A percentile compares a stretch with the other conserved stretches of the same genome.
phyloP scores from a whole-genome alignment of 129 eudicot genomes.

The Smallanthus sonchifolius region DNA sequence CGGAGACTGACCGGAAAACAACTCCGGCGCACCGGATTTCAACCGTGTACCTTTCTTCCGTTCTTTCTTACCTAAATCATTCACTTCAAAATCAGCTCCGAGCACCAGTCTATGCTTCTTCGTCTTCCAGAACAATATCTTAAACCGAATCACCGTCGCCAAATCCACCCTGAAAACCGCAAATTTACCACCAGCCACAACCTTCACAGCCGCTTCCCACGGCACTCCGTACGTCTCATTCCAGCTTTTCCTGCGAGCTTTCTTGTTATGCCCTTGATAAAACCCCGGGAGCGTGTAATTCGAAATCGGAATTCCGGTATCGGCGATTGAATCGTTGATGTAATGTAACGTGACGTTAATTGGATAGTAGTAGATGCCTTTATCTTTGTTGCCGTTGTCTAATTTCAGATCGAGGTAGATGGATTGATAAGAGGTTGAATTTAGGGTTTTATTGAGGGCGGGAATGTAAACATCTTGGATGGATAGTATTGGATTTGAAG shows the following conservation, averaged over 20 bases:
- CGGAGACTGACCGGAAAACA: constrained; percentile 6
- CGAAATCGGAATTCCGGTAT: constrained; percentile 16
- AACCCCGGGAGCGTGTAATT: constrained; percentile 39
- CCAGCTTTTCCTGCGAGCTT: constrained; percentile 34
- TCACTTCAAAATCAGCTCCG: constrained; percentile 48
- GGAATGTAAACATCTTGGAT: constrained; percentile 59
- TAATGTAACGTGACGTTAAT: constrained; percentile 34
- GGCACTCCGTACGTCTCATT: constrained; percentile 30
- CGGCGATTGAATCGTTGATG: background rate
- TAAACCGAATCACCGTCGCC: constrained; percentile 58
- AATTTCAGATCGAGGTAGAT: constrained; percentile 60
- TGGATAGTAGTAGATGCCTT: constrained; percentile 52
- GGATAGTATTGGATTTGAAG: constrained; percentile 48
- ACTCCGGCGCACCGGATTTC: constrained; percentile 48
- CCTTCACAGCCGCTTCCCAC: constrained; percentile 26
- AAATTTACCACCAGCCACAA: constrained; percentile 32
- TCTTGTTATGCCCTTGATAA: constrained; percentile 62
- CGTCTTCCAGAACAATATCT: constrained; percentile 49
- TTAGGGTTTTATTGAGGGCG: constrained; percentile 42
- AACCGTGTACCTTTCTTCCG: constrained; percentile 51
- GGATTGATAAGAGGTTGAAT: constrained; percentile 34
- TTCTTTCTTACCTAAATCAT: constrained; percentile 43
- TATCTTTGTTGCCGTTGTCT: constrained; percentile 55
- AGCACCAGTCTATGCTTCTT: constrained; percentile 44
- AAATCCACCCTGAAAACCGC: constrained; percentile 41